These are phyloP conservation scores for Madurella mycetomatis DNA, from an alignment of 2,329 filamentous ascomycete genomes.

Conservation along the genomic window DNA sequence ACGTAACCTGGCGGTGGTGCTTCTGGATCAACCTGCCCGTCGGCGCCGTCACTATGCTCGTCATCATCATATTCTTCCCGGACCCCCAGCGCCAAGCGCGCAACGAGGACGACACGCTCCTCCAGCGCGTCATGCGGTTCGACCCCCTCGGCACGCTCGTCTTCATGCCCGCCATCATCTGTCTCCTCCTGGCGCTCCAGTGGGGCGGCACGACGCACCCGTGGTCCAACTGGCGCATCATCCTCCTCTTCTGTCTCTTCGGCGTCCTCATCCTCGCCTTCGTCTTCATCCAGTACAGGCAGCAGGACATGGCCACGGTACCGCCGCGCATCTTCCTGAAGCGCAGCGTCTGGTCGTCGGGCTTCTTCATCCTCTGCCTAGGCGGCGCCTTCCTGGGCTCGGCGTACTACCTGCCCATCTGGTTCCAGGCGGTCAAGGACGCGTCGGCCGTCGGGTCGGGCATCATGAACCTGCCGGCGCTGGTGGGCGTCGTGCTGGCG, in stretches of 20 bases:
- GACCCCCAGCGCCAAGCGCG: constrained; percentile 19
- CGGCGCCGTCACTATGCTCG: constrained; percentile 30
- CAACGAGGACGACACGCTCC: constrained; percentile 17
- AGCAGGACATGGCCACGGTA: constrained; percentile 38
- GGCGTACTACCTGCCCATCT: constrained; percentile 36
- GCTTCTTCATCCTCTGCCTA: constrained; percentile 33
- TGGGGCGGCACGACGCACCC: constrained; percentile 42
- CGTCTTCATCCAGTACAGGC: constrained; percentile 33
- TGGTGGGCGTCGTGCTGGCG: constrained; percentile 32
- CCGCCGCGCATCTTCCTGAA: constrained; percentile 38
- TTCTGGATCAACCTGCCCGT: constrained; percentile 36
- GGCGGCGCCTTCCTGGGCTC: constrained; percentile 28
- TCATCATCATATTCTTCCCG: constrained; percentile 27
- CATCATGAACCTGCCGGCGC: constrained; percentile 36
- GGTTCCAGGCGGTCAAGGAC: constrained; percentile 38
- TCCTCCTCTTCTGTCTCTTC: constrained; percentile 36
- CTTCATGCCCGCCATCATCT: constrained; percentile 36
- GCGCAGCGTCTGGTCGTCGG: constrained; percentile 32
- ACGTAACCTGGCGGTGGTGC: constrained; percentile 34
- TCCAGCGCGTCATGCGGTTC: constrained; percentile 25
- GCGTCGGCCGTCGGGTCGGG: constrained; percentile 34
- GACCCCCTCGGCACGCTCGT: constrained; percentile 28
- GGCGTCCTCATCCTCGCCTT: constrained; percentile 33
- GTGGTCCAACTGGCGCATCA: constrained; percentile 37
- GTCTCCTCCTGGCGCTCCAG: constrained; percentile 45